Base-by-base conservation (phyloP, 148 eudicot genomes). In the Vaccinium corymbosum region DNA sequence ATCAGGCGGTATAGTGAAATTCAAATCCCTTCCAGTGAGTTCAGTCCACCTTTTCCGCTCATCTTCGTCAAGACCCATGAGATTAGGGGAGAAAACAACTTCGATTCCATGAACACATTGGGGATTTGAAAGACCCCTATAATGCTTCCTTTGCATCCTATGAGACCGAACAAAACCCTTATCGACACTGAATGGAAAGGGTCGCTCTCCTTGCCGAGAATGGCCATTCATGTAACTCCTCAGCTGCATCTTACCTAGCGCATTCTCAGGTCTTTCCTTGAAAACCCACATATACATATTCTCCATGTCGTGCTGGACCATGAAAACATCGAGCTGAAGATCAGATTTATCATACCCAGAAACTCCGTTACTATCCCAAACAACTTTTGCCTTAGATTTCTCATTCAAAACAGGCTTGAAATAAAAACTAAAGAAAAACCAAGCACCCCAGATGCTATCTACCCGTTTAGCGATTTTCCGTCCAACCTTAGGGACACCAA, bases 281-380 rank as follows among this genome's bases (percentile, higher is more conserved):
- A 86, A 86, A 49, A 73, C 85, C 90, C 90, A 88, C 88, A 88
- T 88, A 59, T 88, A 88, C 86, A 88, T 83, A 72, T 88, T 88
- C 88, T 88, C 90, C 90, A 88, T 88, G 74, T 88, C 90, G 59
- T 88, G 90, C 82, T 88, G 90, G 64, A 88, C 90, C 86, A 88
- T 59, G 83, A 88, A 88, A 25, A 84, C 72, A 68, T 88, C 90
- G 32, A 84, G 82, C 49, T 88, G 83, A 29, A 88, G 83, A 74
- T 88, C 88, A 11, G 90, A 86, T 81, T 88, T 88, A 84, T 88
- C 88, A 61, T 77, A 86, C 70, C 86, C 88, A 53, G 86, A 83
- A 79, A 83, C 71, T 75, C 90, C 88, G 20, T 81, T 85, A 73
- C 85, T 74, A 64, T 87, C 89, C 68, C 80, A 29, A n/a, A 82